Percentiles rank a stretch among this genome's conserved stretches.
Conservation (phyloP, 1,139 yeast genomes). For the Nakaseomyces bracarensis region DNA sequence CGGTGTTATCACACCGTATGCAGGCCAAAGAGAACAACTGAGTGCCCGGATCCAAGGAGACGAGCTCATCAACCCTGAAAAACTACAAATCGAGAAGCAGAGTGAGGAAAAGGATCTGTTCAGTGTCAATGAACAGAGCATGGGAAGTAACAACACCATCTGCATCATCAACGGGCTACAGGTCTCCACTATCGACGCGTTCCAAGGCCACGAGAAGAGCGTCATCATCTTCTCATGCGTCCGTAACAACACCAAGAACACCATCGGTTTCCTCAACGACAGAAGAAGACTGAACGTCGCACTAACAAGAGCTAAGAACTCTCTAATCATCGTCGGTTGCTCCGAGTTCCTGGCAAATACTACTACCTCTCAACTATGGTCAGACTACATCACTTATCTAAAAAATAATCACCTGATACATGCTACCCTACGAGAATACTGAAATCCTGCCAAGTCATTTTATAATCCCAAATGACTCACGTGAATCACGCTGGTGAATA, state of each 20-base stretch:
- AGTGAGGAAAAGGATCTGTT: constrained; percentile 49
- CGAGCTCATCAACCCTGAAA: constrained; percentile 47
- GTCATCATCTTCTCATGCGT: constrained; percentile 56
- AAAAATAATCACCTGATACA: background rate
- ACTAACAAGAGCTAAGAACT: constrained; percentile 53
- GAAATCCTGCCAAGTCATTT: too few relatives aligned
- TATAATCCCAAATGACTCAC: too few relatives aligned
- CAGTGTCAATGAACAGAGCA: constrained; percentile 22
- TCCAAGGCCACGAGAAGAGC: constrained; percentile 58
- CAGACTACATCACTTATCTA: constrained; percentile 40
- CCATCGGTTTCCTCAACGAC: constrained; percentile 52
- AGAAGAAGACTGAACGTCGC: constrained; percentile 55
- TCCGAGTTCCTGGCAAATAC: constrained; percentile 42
- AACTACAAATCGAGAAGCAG: constrained; percentile 42
- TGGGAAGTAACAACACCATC: constrained; percentile 35
- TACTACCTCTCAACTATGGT: constrained; percentile 49
- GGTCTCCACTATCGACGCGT: constrained; percentile 61
- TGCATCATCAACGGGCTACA: constrained; percentile 58
- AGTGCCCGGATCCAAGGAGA: constrained; percentile 45
- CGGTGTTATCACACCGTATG: constrained; percentile 64
- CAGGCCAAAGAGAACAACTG: constrained; percentile 61
- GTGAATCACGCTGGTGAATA: too few relatives aligned
- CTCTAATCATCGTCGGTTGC: constrained; percentile 51
- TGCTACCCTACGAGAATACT: constrained; percentile 1
- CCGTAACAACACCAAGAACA: constrained; percentile 43